Conservation (phyloP, 169 alveolate species). For the Theileria sp. region DNA sequence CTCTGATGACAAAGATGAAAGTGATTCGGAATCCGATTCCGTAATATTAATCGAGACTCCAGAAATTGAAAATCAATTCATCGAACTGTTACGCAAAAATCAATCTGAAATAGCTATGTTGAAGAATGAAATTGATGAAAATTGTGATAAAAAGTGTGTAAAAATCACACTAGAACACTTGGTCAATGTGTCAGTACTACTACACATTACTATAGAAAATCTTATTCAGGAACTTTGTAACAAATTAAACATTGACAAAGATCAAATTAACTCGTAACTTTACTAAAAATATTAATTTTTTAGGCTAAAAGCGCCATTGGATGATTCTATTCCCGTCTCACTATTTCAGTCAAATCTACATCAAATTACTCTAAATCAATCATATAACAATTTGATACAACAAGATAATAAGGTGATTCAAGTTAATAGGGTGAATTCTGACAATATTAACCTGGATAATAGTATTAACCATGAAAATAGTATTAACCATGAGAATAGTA, state of each 20-base stretch:
- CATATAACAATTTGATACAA: background rate
- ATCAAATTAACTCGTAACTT: background rate
- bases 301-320: constrained; percentile 7
- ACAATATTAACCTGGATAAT: too few relatives aligned
- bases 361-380: background rate
- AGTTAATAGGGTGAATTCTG: too few relatives aligned
- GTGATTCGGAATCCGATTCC: constrained; percentile 12
- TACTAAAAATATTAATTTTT: background rate
- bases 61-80: constrained; percentile 17
- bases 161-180: constrained; percentile 50
- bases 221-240: constrained; percentile 11
- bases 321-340: constrained; percentile 14
- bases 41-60: constrained; percentile 12
- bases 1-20: background rate
- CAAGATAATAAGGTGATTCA: background rate
- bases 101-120: background rate
- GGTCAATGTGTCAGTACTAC: constrained; percentile 29
- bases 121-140: constrained; percentile 4
- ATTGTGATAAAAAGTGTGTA: constrained; percentile 22
- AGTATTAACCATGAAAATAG: too few relatives aligned
- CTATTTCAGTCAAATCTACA: constrained; percentile 4
- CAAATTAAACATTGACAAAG: background rate
- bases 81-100: constrained; percentile 11
- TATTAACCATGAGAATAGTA: too few relatives aligned
- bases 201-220: constrained; percentile 47